Conservation (phyloP, 2,329 filamentous ascomycete genomes). For the Phoma sp. region DNA sequence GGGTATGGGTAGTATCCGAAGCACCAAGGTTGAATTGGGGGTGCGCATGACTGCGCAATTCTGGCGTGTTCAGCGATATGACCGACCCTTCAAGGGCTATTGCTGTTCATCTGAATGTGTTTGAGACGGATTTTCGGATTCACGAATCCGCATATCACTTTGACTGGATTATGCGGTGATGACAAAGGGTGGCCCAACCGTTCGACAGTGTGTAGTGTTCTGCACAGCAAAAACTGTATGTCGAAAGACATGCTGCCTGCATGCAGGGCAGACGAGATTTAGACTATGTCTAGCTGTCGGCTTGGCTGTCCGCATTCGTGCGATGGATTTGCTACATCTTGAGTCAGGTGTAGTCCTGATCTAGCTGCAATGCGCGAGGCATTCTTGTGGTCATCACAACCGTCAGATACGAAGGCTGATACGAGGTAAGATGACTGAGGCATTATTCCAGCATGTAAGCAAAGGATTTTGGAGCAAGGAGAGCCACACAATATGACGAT, state of each 20-base stretch:
- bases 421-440: not conserved
- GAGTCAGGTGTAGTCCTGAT: not conserved
- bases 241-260: not conserved
- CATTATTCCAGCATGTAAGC: not conserved
- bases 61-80: not conserved
- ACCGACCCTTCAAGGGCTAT: too few relatives aligned
- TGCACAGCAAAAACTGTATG: not conserved
- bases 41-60: not conserved
- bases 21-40: not conserved
- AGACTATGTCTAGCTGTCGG: not conserved
- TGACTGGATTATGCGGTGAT: not conserved
- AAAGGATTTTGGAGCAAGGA: too few relatives aligned
- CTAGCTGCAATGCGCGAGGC: not conserved
- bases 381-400: not conserved
- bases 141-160: not conserved
- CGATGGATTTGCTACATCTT: not conserved
- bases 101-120: too few relatives aligned
- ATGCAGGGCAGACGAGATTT: not conserved
- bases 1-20: conserved; percentile 8
- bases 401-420: not conserved
- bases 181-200: not conserved
- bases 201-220: too few relatives aligned
- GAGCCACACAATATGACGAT: too few relatives aligned
- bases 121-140: too few relatives aligned
- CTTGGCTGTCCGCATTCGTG: conserved; percentile 3